Base-by-base conservation (phyloP, 2,329 filamentous ascomycete genomes). In the Dactylonectria estremocensis region DNA sequence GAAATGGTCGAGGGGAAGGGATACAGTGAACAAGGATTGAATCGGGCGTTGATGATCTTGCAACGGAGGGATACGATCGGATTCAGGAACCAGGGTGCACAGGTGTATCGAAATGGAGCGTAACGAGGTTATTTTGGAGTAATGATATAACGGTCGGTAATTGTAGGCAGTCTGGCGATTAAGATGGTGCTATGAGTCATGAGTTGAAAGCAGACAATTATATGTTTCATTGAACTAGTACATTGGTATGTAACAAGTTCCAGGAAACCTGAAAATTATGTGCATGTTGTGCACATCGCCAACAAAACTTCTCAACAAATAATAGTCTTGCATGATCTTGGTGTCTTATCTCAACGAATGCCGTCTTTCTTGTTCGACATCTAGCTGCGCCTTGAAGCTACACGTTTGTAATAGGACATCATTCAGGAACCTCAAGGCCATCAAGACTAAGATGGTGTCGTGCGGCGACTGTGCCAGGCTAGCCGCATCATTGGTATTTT, bases 1-100 rank as follows among this genome's bases (percentile, higher is more conserved):
- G 96, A 99, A 80, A 95, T 99, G 86, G 94, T 97, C 5, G 95
- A 97, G 76, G 92, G 92, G 14, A 94, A 95, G 80, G 94, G 94
- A 0, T 98, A 95, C 81, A 94, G 90, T 70, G 96, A 98, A 81
- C 92, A 94, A 78, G 91, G 91, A 16, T 86, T 99, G 33, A 95
- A 95, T 72, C 86, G 95, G 74, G 94, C 95, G 1, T 80, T 99
- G 74, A 91, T 95, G 83, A 89, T 98, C 16, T 82, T 99, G 82
- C 94, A 97, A 80, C 87, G 95, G 76, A 89, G 95, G 73, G 95
- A 98, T 75, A 97, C 93, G 2, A 91, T 96, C 75, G 92, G 93
- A 80, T 93, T 95, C 80, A 85, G 93, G 66, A 92, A 93, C 74
- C 92, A 93, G 74, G 93, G 93, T 6, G 87, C 89, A 45, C 90